Evolutionary conservation across 73 alveolate species (phyloP), one percentile per base, ranked within the genome.

Genomic region (Urostyla sp.): DNA sequence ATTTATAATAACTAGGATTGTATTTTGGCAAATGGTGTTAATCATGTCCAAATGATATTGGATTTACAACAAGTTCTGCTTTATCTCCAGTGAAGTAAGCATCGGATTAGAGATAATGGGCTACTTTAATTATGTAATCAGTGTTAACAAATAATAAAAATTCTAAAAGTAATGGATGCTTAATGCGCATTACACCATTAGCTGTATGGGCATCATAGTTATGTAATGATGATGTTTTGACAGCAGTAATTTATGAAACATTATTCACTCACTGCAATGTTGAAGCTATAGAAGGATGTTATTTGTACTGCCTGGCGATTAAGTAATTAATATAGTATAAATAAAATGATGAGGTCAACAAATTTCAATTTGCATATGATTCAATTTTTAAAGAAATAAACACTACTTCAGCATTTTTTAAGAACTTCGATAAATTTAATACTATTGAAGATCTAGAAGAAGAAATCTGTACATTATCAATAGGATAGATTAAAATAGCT

Each of bases 121-220:
- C 77, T 35, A n/a, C 20, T 80, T 84, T 6, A 85, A 78, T 67
- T 90, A n/a, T n/a, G n/a, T n/a, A n/a, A n/a, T n/a, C n/a, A n/a
- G n/a, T n/a, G n/a, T n/a, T n/a, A n/a, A n/a, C 50, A 58, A 75
- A 36, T 48, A 52, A 44, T 40, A 5, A 50, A 51, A 23, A 78
- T 10, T 86, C 90, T 6, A 36, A 50, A 37, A 36, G 75, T 48
- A 86, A 86, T 86, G 94, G 94, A n/a, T 34, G 85, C 52, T 61
- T 86, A 23, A 86, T 86, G 94, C 30, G 94, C 35, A 28, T 56
- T 7, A 48, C 94, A 0, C 94, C 94, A 0, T 44, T 67, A 10
- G 90, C 87, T 26, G 87, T 86, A 20, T 86, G 76, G 77, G 20
- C 83, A 0, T 35, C 45, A 4, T 45, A 80, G 0, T 75, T 86